Base-by-base conservation (phyloP, 179 eudicot species). In the Actinidia chinensis region DNA sequence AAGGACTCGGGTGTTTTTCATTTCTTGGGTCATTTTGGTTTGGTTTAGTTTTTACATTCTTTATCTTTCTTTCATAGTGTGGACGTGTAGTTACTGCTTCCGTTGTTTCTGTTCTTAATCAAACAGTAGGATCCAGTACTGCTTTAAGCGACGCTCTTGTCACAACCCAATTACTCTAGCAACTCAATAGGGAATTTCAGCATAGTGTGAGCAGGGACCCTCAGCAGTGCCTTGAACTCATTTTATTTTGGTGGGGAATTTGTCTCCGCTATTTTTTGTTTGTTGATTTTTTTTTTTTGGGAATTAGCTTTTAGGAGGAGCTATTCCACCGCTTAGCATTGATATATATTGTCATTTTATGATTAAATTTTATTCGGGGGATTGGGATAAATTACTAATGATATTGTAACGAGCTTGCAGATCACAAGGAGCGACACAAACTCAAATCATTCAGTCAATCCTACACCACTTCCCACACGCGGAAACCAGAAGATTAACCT, bases 401-500 rank as follows among this genome's bases (percentile, higher is more conserved):
- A 18, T 46, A 69, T 4, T 69, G 46, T 20, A 22, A 3, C 50
- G 54, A 10, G 51, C n/a, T 55, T 20, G 76, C 76, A 73, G 66
- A 46, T 72, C 75, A 52, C 61, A 13, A 67, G 17, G 14, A 42
- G n/a, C 18, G 18, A n/a, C n/a, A 67, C 72, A 63, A 5, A 18
- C 47, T 2, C 17, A 55, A 6, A 18, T 23, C 0, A 68, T n/a
- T 56, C 28, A 7, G 11, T 55, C 67, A 20, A 10, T 46, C 48
- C 47, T 70, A 36, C 71, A 64, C 71, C 73, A 64, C 23, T n/a
- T n/a, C 4, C 54, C 20, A 68, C 58, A 25, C 33, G 61, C n/a
- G 68, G 54, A 58, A 56, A 67, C 55, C 68, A 20, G 46, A 67
- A 65, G 46, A 73, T 65, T 79, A 68, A 44, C 47, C 78, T 79